Evolutionary conservation across 305 asterid species (phyloP).

Genomic region (Ilex paraguariensis): DNA sequence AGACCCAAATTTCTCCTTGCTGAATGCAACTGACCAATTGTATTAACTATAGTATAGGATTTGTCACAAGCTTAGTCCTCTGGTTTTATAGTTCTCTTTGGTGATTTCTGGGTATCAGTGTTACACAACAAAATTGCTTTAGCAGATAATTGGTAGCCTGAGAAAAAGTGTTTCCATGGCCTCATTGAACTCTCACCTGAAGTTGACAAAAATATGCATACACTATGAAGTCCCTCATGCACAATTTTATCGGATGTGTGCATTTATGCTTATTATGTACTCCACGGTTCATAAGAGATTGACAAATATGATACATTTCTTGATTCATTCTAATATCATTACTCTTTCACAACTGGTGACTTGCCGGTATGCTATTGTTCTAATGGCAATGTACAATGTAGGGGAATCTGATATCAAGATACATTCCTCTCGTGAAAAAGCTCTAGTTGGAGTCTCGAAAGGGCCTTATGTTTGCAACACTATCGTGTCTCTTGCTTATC

Average conservation of each 20-base stretch:
- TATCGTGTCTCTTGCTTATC: slow-evolving; percentile 24
- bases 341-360: background rate
- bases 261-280: too few relatives aligned
- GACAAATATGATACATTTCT: background rate
- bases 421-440: slow-evolving; percentile 25
- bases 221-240: too few relatives aligned
- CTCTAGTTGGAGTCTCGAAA: slow-evolving; percentile 29
- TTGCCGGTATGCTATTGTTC: slow-evolving; percentile 35
- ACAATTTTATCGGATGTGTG: too few relatives aligned
- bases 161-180: too few relatives aligned
- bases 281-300: too few relatives aligned
- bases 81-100: too few relatives aligned
- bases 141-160: too few relatives aligned
- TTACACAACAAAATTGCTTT: too few relatives aligned
- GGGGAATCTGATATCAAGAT: slow-evolving; percentile 39
- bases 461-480: slow-evolving; percentile 16
- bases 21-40: background rate
- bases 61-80: background rate
- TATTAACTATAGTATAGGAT: too few relatives aligned
- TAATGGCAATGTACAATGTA: slow-evolving; percentile 35
- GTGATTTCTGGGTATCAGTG: too few relatives aligned
- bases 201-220: too few relatives aligned
- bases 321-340: background rate
- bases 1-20: background rate
- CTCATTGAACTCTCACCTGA: too few relatives aligned